phyloP scores from a whole-genome alignment of 352 stramenopile genomes.

The Blastocystis sp. region DNA sequence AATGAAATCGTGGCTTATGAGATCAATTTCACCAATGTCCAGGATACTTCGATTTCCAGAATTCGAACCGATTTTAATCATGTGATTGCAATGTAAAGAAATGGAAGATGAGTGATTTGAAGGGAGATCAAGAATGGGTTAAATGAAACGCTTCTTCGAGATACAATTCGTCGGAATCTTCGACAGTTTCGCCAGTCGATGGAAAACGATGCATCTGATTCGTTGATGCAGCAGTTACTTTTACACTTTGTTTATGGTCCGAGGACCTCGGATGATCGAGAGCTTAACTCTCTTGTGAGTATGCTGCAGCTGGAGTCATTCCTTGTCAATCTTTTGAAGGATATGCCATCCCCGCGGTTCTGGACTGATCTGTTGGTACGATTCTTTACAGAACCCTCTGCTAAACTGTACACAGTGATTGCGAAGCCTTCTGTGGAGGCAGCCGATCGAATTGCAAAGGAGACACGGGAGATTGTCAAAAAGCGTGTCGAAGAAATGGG shows the following conservation, averaged over 20 bases:
- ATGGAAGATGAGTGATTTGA: background rate
- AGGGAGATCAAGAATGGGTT: background rate
- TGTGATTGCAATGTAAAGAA: background rate
- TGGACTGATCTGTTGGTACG: background rate
- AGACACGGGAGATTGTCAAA: background rate
- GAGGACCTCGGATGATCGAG: background rate
- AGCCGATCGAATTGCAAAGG: background rate
- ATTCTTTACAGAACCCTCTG: background rate
- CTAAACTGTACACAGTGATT: background rate
- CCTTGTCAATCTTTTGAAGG: background rate
- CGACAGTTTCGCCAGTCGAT: background rate
- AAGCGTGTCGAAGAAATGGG: background rate
- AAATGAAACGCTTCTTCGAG: background rate
- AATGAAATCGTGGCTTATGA: background rate
- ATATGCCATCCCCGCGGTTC: background rate
- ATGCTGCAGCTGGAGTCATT: background rate
- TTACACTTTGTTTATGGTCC: slow-evolving; percentile 18
- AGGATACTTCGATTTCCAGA: background rate
- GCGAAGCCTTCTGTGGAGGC: background rate
- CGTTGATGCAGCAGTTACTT: background rate
- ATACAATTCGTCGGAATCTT: background rate
- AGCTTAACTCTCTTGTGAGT: background rate
- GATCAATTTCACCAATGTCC: background rate
- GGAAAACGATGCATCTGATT: background rate
- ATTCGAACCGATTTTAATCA: background rate